phyloP scores from a whole-genome alignment of 805 yeast species.

The Candida pini region DNA sequence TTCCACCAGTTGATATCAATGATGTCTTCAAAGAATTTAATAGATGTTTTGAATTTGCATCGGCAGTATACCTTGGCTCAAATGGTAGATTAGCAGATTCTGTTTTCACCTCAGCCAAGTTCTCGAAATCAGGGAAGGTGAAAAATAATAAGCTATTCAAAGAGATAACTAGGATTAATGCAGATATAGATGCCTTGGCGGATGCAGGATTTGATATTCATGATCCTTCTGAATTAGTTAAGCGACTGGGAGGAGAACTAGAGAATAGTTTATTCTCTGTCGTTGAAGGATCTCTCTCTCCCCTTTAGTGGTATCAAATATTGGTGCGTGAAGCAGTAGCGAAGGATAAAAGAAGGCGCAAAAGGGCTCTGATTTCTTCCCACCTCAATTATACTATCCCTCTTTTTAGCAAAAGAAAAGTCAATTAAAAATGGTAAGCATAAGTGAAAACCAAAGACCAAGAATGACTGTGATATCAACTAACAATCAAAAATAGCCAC shows the following conservation, averaged over 20 bases:
- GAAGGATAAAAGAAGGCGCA: not conserved
- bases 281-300: not conserved
- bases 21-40: slow-evolving; percentile 9
- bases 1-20: slow-evolving; percentile 11
- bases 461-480: not conserved
- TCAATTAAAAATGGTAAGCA: too few relatives aligned
- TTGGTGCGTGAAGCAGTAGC: not conserved
- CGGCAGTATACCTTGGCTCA: slow-evolving; percentile 19
- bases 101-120: slow-evolving; percentile 15
- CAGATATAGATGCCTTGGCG: not conserved
- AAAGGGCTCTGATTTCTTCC: not conserved
- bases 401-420: too few relatives aligned
- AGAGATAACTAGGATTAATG: not conserved
- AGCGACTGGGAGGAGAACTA: slow-evolving; percentile 12
- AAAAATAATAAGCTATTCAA: slow-evolving; percentile 7
- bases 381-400: too few relatives aligned
- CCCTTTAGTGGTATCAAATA: not conserved
- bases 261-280: not conserved
- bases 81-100: slow-evolving; percentile 11
- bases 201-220: not conserved
- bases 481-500: slow-evolving; percentile 10
- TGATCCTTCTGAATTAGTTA: slow-evolving; percentile 5
- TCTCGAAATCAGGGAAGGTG: slow-evolving; percentile 13
- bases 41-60: slow-evolving; percentile 13
- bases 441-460: not conserved